Base-by-base conservation (phyloP, 2,329 filamentous ascomycete genomes). In the Monilinia aucupariae region DNA sequence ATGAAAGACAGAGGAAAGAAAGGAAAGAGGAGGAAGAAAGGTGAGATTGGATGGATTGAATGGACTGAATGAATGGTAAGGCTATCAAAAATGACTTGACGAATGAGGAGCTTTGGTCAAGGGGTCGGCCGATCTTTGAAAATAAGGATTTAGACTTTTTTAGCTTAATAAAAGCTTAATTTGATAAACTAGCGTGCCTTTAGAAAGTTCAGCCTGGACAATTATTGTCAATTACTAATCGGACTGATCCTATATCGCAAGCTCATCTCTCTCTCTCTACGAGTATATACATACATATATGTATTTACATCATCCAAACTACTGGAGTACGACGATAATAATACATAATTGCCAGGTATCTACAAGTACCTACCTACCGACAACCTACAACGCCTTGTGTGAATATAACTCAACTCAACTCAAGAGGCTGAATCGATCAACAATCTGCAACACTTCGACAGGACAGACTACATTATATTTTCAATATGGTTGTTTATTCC, bases 401-500 rank as follows among this genome's bases (percentile, higher is more conserved):
- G 10, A 37, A 37, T 13, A 37, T 4, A n/a, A n/a, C n/a, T n/a
- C n/a, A 30, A 30, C 22, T 27, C 15, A 30, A 30, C 25, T 22
- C 27, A 34, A 22, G 51, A 56, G 39, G 53, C 39, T 43, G 39
- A 55, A 45, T 32, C 52, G n/a, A 43, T 22, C 27, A 48, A 27
- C 12, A 10, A 37, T 12, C 37, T 12, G n/a, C n/a, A n/a, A n/a
- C n/a, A n/a, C 13, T 39, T 22, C 13, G 5, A 27, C 17, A 34
- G 41, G 22, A 7, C 20, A 47, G 39, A 47, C 39, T 20, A 34
- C 54, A n/a, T 2, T 13, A 8, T 27, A 34, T 22, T 45, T 27
- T 43, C 43, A 43, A 48, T 7, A 97, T 99, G 94, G 87, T 89
- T 65, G 90, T 97, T 76, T 97, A 96, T 79, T 92, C 92, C 65